A percentile compares a stretch with the other conserved stretches of the same genome.
These are phyloP conservation scores for Nakaseomyces uthaithaninus DNA, from an alignment of 1,139 yeast species.

Conservation along the genomic window DNA sequence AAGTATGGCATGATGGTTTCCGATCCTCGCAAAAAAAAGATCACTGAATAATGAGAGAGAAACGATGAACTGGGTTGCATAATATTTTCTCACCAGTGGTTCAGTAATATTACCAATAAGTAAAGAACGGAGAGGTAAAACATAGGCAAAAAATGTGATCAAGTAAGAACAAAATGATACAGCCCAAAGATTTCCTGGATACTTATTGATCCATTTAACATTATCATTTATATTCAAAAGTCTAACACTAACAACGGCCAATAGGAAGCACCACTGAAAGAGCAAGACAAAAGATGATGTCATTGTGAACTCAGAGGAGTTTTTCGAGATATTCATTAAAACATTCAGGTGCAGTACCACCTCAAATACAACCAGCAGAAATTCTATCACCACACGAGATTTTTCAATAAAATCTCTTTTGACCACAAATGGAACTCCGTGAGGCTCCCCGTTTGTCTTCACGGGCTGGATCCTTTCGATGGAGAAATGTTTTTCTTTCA, in stretches of 20 bases:
- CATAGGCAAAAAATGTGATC: constrained; percentile 43
- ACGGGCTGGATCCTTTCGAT: constrained; percentile 17
- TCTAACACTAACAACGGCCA: constrained; percentile 6
- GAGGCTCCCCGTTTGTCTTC: constrained; percentile 19
- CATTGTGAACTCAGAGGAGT: constrained; percentile 26
- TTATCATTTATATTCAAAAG: constrained; percentile 40
- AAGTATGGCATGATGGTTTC: constrained; percentile 49
- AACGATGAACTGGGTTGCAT: constrained; percentile 42
- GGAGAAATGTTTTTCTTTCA: constrained; percentile 23
- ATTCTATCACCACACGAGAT: constrained; percentile 45
- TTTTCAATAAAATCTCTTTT: constrained; percentile 44
- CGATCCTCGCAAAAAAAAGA: constrained; percentile 54
- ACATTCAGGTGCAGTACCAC: constrained; percentile 36
- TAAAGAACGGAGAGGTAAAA: constrained; percentile 59
- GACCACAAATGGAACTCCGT: constrained; percentile 30
- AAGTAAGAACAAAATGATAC: constrained; percentile 56
- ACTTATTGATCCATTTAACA: constrained; percentile 19
- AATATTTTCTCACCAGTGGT: constrained; percentile 34
- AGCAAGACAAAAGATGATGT: constrained; percentile 35
- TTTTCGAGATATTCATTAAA: constrained; percentile 37
- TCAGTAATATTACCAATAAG: constrained; percentile 40
- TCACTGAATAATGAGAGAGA: constrained; percentile 40
- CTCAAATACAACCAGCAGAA: constrained; percentile 40
- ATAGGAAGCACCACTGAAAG: constrained; percentile 4
- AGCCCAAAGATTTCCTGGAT: constrained; percentile 49